Evolutionary conservation across 768 basidiomycete species (phyloP), one percentile per base, ranked within the genome.

Genomic region (Boletus sp.): DNA sequence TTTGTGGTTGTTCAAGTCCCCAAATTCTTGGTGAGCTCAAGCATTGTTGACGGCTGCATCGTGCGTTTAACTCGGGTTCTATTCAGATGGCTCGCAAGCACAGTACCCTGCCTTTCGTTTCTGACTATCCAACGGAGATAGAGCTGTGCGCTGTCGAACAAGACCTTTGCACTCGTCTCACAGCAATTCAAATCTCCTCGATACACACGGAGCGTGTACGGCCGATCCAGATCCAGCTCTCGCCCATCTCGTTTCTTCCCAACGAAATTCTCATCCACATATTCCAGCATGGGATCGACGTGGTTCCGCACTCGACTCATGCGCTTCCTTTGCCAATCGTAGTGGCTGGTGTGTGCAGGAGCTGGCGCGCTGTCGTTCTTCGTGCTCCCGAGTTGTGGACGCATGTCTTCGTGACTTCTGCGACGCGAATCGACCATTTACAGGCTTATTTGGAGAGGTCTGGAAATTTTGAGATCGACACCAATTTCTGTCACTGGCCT

Each of bases 201-300:
- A 40, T 8, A 44, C 50, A 42, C 15, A n/a, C 33, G 24, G 36
- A 52, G 20, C 29, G 20, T 6, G 20, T 5, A 9, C 35, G 29
- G 40, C n/a, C 45, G 11, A 15, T 30, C 18, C 52, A 51, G 35
- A 47, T 54, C n/a, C 62, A 64, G 39, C 45, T 66, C 32, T 64
- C 65, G 15, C 52, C 65, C 5, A 48, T 67, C 14, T 58, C 62
- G 4, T 44, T 52, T n/a, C 55, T 66, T 11, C 65, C 65, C n/a
- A 64, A 50, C 45, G 63, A 67, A 41, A 40, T 65, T 28, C 64
- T 65, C 30, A 37, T 55, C 29, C 45, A 50, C 30, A 56, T 62
- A 47, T 56, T 66, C 50, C 35, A 36, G n/a, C 41, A 18, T 42
- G 60, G 57, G n/a, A 28, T 56, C 12, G n/a, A 45, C 10, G 40